Percentiles rank a stretch among this genome's conserved stretches.
Conservation (phyloP, 2,329 filamentous ascomycete species). For the Calonectria pseudoreteaudii region DNA sequence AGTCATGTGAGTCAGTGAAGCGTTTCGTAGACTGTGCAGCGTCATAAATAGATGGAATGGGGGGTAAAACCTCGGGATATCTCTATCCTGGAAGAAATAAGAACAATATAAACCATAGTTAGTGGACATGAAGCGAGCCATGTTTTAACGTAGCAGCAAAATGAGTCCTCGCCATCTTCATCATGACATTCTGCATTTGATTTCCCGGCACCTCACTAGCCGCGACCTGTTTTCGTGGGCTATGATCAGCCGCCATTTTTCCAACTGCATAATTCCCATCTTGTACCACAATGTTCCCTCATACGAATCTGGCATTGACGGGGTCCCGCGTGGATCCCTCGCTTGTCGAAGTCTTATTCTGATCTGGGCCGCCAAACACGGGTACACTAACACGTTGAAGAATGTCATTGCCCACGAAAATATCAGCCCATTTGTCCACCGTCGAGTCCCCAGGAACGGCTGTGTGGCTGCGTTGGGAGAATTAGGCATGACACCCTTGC, state of each 20-base stretch:
- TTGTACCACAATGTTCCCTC: background rate
- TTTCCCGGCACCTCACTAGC: background rate
- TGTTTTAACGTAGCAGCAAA: background rate
- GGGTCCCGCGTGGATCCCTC: background rate
- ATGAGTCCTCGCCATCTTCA: background rate
- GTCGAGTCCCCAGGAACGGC: background rate
- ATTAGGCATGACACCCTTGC: background rate
- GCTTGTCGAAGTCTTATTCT: background rate
- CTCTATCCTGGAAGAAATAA: too few relatives aligned
- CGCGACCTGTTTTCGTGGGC: background rate
- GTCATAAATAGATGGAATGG: too few relatives aligned
- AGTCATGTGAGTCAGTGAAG: background rate
- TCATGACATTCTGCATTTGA: background rate
- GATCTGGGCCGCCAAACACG: background rate
- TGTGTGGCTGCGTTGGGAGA: background rate
- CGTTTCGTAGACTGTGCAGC: background rate
- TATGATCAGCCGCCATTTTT: background rate
- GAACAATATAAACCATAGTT: background rate
- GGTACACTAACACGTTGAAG: background rate
- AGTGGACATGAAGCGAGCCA: background rate
- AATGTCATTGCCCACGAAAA: background rate
- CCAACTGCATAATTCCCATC: background rate
- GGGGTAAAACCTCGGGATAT: background rate
- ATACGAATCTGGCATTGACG: background rate
- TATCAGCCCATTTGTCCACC: background rate